These are phyloP conservation scores for Corymbia calophylla DNA, from an alignment of 441 rosid species.

Conservation along the genomic window DNA sequence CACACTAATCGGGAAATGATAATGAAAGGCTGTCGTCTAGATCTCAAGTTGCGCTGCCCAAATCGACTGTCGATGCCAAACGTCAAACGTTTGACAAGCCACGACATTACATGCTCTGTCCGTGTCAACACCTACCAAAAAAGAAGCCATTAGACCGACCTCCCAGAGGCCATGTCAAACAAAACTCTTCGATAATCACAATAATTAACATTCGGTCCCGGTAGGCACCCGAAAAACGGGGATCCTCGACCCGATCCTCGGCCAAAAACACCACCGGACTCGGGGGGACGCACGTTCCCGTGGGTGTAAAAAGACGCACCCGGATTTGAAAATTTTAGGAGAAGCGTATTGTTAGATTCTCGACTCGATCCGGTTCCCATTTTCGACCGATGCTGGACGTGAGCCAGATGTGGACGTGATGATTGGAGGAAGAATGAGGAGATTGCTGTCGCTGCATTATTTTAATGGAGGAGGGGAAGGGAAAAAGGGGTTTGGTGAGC, in stretches of 20 bases:
- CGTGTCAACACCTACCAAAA: background rate
- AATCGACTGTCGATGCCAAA: background rate
- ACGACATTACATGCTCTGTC: background rate
- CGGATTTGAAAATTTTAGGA: background rate
- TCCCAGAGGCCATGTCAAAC: background rate
- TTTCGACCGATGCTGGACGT: background rate
- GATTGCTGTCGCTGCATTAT: background rate
- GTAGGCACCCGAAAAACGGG: background rate
- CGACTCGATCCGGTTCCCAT: background rate
- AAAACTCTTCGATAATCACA: background rate
- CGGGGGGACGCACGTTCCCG: background rate
- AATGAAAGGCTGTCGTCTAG: background rate
- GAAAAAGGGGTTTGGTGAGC: background rate
- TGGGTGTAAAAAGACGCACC: background rate
- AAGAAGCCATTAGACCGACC: background rate
- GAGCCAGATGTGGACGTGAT: background rate
- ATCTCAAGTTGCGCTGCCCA: background rate
- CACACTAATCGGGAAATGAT: background rate
- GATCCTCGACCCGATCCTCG: background rate
- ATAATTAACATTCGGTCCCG: background rate
- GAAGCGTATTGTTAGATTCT: background rate
- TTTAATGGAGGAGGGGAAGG: background rate
- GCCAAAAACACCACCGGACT: background rate
- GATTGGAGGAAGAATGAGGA: background rate
- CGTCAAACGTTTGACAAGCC: background rate